Conservation (phyloP, 192 early-diverging fungal species). For the Dimargaris verticillata region DNA sequence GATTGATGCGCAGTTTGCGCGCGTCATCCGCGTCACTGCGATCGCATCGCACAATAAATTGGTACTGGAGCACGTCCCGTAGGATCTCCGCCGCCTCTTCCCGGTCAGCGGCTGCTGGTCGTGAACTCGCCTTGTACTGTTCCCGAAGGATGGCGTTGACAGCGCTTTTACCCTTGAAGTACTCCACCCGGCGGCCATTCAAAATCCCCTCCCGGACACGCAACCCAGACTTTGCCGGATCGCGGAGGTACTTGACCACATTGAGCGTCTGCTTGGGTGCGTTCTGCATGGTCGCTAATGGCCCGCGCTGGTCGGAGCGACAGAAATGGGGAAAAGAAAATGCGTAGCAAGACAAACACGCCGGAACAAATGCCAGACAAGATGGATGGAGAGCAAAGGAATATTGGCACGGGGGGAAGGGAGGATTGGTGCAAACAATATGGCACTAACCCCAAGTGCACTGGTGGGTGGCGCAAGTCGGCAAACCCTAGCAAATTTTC, state of each 20-base stretch:
- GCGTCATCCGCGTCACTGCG: slow-evolving; percentile 28
- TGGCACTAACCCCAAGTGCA: no score
- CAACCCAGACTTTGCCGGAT: slow-evolving; percentile 46
- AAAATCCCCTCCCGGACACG: slow-evolving; percentile 72
- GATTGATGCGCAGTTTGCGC: slow-evolving; percentile 31
- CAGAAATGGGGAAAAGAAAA: no score
- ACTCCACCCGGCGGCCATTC: slow-evolving; percentile 80
- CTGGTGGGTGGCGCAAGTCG: no score
- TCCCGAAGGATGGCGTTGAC: slow-evolving; percentile 20
- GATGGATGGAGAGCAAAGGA: no score
- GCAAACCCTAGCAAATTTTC: no score
- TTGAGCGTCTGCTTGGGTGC: slow-evolving; percentile 39
- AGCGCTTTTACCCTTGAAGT: slow-evolving; percentile 66
- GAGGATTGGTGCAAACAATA: no score
- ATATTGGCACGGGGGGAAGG: no score
- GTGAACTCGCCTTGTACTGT: slow-evolving; percentile 18
- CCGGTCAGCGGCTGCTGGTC: slow-evolving; percentile 35
- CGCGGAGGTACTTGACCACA: slow-evolving; percentile 67
- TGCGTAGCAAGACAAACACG: no score
- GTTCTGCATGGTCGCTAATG: slow-evolving; percentile 2
- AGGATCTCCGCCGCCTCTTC: slow-evolving; percentile 46
- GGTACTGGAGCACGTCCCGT: slow-evolving; percentile 42
- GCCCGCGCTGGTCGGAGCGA: no score
- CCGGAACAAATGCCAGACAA: no score
- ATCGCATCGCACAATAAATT: slow-evolving; percentile 66